A percentile compares a stretch with the other conserved stretches of the same genome.
phyloP scores from a whole-genome alignment of 306 rosid species.

The Vigna radiata region DNA sequence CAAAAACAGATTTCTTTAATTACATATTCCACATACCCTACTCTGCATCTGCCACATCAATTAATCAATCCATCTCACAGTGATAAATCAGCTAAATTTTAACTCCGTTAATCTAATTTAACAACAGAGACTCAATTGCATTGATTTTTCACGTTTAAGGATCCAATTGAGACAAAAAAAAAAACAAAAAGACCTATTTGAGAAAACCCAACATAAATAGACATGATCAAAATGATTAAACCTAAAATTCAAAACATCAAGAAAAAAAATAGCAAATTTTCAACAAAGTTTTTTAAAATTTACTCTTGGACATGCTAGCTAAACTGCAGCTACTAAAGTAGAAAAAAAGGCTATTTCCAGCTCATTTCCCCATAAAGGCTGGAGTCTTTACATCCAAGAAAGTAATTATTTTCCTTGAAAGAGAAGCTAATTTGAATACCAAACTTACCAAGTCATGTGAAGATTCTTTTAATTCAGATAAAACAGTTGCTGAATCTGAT shows the following conservation, averaged over 20 bases:
- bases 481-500: slow-evolving; percentile 81
- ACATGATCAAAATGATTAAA: no score
- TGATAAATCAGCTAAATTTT: no score
- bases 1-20: no score
- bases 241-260: not conserved
- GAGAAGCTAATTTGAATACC: slow-evolving; percentile 31
- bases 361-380: slow-evolving; percentile 18
- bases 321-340: not conserved
- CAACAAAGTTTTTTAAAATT: not conserved
- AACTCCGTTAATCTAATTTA: no score
- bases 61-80: no score
- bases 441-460: slow-evolving; percentile 95
- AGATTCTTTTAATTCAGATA: slow-evolving; percentile 84
- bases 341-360: not conserved
- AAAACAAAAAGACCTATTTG: no score
- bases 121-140: no score
- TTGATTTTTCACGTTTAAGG: no score
- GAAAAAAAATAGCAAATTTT: not conserved
- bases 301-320: not conserved
- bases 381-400: slow-evolving; percentile 3
- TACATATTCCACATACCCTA: no score
- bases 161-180: no score
- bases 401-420: slow-evolving; percentile 19
- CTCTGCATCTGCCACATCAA: no score
- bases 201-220: no score